These are phyloP conservation scores for Porphyrellus cyaneotinctus DNA, from an alignment of 768 basidiomycete genomes.

Conservation along the genomic window DNA sequence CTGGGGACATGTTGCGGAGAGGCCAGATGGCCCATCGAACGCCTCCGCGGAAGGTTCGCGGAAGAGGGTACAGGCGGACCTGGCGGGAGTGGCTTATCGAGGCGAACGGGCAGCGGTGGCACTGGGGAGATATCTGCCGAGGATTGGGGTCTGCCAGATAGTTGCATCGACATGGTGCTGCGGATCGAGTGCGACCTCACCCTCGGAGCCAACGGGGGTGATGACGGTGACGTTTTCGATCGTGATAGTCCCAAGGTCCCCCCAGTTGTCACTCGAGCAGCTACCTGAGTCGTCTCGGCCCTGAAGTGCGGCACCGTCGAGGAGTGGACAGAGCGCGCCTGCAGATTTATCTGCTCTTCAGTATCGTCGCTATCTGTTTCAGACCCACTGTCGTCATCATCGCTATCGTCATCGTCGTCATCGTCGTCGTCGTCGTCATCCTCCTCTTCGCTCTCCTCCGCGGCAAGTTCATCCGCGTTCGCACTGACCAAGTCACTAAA, in stretches of 20 bases:
- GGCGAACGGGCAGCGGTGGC: constrained; percentile 33
- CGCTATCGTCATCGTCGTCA: constrained; percentile 25
- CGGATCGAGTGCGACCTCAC: constrained; percentile 44
- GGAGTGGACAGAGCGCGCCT: neutral
- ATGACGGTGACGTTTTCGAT: constrained; percentile 3
- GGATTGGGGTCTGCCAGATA: constrained; percentile 17
- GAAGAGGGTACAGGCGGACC: constrained; percentile 20
- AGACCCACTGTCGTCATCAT: constrained; percentile 42
- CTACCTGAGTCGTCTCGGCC: neutral
- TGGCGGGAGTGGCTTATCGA: constrained; percentile 44
- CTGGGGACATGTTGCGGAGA: neutral
- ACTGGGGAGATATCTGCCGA: constrained; percentile 39
- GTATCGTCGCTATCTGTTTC: constrained; percentile 17
- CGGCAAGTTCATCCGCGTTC: constrained; percentile 77
- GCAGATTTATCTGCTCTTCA: constrained; percentile 6
- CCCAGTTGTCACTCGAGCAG: neutral
- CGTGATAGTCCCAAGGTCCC: neutral
- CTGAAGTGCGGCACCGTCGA: neutral
- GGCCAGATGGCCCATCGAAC: constrained; percentile 14
- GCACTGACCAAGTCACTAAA: constrained; percentile 76
- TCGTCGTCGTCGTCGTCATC: constrained; percentile 42
- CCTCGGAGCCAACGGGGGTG: constrained; percentile 7
- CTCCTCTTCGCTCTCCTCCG: constrained; percentile 60
- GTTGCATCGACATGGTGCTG: constrained; percentile 44
- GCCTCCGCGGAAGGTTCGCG: constrained; percentile 11